Evolutionary conservation across 2,329 filamentous ascomycete species (phyloP).

Genomic region (Phialocephala subalpina): DNA sequence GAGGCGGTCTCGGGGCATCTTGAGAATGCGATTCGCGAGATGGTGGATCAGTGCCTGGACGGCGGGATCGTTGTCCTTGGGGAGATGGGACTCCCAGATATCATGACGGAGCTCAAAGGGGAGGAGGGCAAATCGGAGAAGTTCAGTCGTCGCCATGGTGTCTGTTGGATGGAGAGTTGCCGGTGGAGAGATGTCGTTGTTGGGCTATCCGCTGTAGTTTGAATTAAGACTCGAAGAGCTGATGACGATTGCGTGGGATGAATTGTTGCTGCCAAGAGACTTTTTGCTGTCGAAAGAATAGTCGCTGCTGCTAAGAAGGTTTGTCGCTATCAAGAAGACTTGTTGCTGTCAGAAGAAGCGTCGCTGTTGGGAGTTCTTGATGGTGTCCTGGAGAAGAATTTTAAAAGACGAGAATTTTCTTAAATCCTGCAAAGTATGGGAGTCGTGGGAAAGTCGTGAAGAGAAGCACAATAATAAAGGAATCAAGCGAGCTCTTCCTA

Average conservation of each 20-base stretch:
- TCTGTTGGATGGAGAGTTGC: no score
- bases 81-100: slow-evolving; percentile 12
- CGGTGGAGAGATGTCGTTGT: neutral
- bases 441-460: neutral
- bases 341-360: neutral
- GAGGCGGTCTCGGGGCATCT: neutral
- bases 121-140: neutral
- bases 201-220: neutral
- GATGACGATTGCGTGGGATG: no score
- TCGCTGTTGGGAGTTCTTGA: neutral
- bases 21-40: slow-evolving; percentile 5
- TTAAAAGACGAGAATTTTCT: no score
- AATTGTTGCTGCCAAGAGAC: no score
- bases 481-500: neutral
- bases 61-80: neutral
- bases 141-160: neutral
- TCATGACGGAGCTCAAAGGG: slow-evolving; percentile 11
- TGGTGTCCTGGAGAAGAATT: no score
- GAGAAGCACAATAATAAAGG: neutral
- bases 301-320: no score
- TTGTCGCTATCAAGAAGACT: neutral
- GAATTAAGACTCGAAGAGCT: no score
- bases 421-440: no score
- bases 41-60: neutral
- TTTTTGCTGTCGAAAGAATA: no score